Base-by-base conservation (phyloP, 2,329 filamentous ascomycete genomes). In the Colletotrichum caudatum region DNA sequence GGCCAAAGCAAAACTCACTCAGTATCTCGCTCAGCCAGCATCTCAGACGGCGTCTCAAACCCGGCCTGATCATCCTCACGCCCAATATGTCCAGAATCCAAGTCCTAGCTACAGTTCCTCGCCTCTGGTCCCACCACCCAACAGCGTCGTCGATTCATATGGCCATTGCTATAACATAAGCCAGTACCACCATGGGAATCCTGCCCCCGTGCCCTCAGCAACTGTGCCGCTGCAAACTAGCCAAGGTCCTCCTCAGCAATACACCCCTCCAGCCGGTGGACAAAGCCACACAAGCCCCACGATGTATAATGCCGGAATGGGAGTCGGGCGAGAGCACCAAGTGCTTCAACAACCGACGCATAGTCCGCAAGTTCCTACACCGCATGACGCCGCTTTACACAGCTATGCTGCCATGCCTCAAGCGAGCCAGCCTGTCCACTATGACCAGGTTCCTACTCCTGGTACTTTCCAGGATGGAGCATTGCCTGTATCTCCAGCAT, bases 1-100 rank as follows among this genome's bases (percentile, higher is more conserved):
- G 11, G 62, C 67, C 0, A 23, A 18, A 16, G 39, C 44, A 12
- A 69, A 41, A 26, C 1, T 69, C 18, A 60, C 62, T 0, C 62
- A 69, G 12, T 66, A 66, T 29, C 54, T 69, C 16, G 23, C 29
- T 3, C 67, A 69, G 7, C 14, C 39, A 4, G 37, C 48, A 8
- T 23, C 23, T 9, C 54, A 54, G 11, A 5, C 39, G 4, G 29
- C 48, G 9, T 23, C 33, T 9, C 54, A 60, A n/a, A 33, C 14
- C 7, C 29, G 14, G 5, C 62, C 64, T 6, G 6, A 3, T 29
- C 23, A 33, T 5, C 35, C 37, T 9, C 44, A 41, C 14, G 11
- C 46, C 5, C 37, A 59, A n/a, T n/a, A 39, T n/a, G 18, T 14
- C 14, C 23, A 46, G 35, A 56, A 20, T 26, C 20, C 23, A 33